Evolutionary conservation across 2,329 filamentous ascomycete genomes (phyloP), one percentile per base, ranked within the genome.

Genomic region (Fusarium foetens): DNA sequence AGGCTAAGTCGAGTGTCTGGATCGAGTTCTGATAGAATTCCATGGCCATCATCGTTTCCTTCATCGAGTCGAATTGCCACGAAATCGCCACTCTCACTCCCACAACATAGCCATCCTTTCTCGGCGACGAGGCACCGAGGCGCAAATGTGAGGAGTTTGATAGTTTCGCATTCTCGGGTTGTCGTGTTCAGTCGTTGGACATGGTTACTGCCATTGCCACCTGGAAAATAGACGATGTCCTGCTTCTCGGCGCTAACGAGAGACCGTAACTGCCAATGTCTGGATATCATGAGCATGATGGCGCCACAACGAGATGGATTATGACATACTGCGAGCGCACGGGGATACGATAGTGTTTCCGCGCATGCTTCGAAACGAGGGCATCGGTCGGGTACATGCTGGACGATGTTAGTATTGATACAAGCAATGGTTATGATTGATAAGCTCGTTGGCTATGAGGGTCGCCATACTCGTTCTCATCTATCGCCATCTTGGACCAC

Each of bases 91-190:
- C 90, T 90, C 76, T 97, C 92, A 66, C 95, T 95, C 51, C 95
- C 96, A 51, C 95, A 93, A 76, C 94, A 97, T 41, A 98, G 88
- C 92, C 94, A 98, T 58, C 94, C 94, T 76, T 93, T 89, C 58
- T 91, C 92, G 12, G 94, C 93, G n/a, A 94, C 92, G 11, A 98
- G 89, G 81, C 95, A 98, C 83, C 93, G 89, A n/a, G 95, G 93
- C 76, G 81, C 88, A 81, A 91, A 96, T 73, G 86, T 90, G 73
- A 95, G 85, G 35, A 90, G 85, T 58, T 90, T 93, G 80, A 93
- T 89, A 68, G 88, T 92, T 83, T 92, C 93, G 83, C 89, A 91
- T 85, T 91, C 92, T 80, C 86, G 90, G 74, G 88, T 91, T 66
- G 83, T 88, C 65, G 92, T 90, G 77, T 95, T 88, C 63, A 95